Conservation (phyloP, 192 early-diverging fungal species). For the Phycomyces blakesleeanus region DNA sequence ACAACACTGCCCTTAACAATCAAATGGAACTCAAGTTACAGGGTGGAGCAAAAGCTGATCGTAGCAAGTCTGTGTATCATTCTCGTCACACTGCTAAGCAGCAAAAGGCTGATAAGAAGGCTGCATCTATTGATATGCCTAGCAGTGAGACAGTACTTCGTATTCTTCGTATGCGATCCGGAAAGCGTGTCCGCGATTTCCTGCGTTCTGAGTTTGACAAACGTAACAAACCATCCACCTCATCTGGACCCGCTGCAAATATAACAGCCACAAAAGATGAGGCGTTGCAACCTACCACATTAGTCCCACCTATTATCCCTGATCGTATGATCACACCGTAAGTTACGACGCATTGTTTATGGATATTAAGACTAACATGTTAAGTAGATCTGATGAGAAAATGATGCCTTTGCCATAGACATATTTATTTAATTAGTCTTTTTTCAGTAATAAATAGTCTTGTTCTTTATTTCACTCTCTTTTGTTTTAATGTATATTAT, state of each 20-base stretch:
- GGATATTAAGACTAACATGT: no score
- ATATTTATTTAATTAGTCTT: no score
- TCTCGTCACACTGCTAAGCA: slow-evolving; percentile 31
- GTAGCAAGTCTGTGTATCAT: slow-evolving; percentile 38
- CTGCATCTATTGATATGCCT: slow-evolving; percentile 35
- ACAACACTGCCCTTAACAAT: slow-evolving; percentile 37
- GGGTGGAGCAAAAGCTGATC: slow-evolving; percentile 37
- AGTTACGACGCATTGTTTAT: no score
- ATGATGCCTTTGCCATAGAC: no score
- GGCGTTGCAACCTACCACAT: no score
- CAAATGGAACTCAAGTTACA: slow-evolving; percentile 29
- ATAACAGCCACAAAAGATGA: no score
- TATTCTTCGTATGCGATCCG: slow-evolving; percentile 46
- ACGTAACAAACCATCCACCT: slow-evolving; percentile 20
- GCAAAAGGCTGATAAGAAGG: slow-evolving; percentile 13
- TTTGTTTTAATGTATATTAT: no score
- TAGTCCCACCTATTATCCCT: no score
- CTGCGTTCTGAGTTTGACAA: slow-evolving; percentile 36
- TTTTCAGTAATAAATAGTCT: no score
- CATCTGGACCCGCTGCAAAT: background rate
- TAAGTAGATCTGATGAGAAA: no score
- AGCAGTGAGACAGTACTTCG: slow-evolving; percentile 46
- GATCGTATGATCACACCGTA: no score
- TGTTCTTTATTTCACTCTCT: no score
- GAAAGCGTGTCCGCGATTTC: slow-evolving; percentile 41